A percentile compares a stretch with the other conserved stretches of the same genome.
Evolutionary conservation across 805 yeast species (phyloP).

Genomic region (Dipodascopsis tothii): DNA sequence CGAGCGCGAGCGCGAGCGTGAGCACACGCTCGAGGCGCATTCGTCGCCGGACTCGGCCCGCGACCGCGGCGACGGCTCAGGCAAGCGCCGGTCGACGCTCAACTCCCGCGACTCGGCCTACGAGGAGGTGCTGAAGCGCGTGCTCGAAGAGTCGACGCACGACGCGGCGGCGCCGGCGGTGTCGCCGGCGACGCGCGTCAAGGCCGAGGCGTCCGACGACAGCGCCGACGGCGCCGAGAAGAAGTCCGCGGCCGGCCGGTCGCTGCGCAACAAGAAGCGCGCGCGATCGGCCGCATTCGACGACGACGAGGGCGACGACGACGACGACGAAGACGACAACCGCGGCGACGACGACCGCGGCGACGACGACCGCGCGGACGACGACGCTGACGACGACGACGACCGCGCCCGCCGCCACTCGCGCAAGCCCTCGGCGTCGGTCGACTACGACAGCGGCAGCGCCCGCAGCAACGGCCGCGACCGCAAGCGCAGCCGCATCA

Average conservation of each 20-base stretch:
- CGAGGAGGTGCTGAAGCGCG: conserved; percentile 36
- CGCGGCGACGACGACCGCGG: not conserved
- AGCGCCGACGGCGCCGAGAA: conserved; percentile 2
- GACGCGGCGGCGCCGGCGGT: conserved; percentile 24
- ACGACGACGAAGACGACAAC: conserved; percentile 5
- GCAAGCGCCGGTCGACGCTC: conserved; percentile 29
- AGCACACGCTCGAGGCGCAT: not conserved
- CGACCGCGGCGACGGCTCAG: conserved; percentile 1
- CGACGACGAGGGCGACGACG: conserved; percentile 21
- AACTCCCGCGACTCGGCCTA: conserved; percentile 32
- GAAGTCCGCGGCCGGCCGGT: conserved; percentile 1
- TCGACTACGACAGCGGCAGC: not conserved
- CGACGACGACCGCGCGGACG: conserved; percentile 26
- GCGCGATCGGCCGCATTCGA: conserved; percentile 12
- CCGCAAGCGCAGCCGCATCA: conserved; percentile 6
- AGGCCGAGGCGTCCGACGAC: not conserved
- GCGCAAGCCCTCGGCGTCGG: not conserved
- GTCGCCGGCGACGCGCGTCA: not conserved
- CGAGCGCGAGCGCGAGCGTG: not conserved
- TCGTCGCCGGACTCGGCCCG: not conserved
- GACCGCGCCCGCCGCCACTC: not conserved
- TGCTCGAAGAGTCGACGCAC: conserved; percentile 35
- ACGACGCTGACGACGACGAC: conserved; percentile 2
- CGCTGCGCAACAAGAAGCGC: conserved; percentile 18
- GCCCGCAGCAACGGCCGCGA: conserved; percentile 2